Conservation (phyloP, 352 stramenopile genomes). For the Peronospora tabacina region DNA sequence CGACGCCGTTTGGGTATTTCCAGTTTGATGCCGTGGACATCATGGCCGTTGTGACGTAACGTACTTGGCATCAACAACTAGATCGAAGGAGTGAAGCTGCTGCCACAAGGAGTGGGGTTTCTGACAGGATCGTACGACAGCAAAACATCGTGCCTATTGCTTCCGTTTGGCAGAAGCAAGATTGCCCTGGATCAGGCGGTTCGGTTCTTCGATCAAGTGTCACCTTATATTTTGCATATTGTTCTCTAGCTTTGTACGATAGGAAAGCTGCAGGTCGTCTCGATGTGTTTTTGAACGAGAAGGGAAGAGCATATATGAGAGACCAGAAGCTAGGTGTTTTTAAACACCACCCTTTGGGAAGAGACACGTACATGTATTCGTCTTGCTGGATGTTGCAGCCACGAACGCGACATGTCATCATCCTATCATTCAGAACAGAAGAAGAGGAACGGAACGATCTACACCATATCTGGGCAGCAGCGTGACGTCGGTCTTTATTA, state of each 20-base stretch:
- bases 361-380: constrained; percentile 8
- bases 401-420: not conserved
- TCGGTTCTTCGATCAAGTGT: constrained; percentile 23
- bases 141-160: constrained; percentile 13
- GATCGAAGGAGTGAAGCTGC: constrained; percentile 15
- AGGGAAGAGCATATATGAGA: constrained; percentile 15
- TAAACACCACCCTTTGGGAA: constrained; percentile 70
- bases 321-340: constrained; percentile 64
- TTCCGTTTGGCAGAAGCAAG: constrained; percentile 26
- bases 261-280: constrained; percentile 28
- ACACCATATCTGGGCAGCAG: not conserved
- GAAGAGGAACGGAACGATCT: not conserved
- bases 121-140: constrained; percentile 10
- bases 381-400: not conserved
- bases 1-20: constrained; percentile 52
- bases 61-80: constrained; percentile 21
- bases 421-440: not conserved
- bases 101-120: constrained; percentile 7
- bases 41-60: constrained; percentile 83
- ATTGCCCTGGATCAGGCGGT: constrained; percentile 10
- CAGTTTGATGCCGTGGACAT: constrained; percentile 81
- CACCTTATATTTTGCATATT: constrained; percentile 35
- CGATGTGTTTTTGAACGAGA: constrained; percentile 4
- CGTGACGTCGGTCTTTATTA: constrained; percentile 6
- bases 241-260: constrained; percentile 61